These are phyloP conservation scores for Fusarium fracticaudum DNA, from an alignment of 2,329 filamentous ascomycete species.

Conservation along the genomic window DNA sequence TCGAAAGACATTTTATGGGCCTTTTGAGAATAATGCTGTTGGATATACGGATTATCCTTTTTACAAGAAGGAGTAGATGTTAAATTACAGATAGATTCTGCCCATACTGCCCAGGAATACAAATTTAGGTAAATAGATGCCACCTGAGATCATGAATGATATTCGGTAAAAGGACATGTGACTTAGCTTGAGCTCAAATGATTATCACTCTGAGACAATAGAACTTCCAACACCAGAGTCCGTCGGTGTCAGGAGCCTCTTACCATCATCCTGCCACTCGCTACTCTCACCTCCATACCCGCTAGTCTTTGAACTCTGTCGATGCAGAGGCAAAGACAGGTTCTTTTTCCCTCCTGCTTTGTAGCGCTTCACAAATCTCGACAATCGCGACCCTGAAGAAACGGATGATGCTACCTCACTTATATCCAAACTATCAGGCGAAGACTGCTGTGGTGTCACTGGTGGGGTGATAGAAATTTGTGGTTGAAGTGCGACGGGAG, in stretches of 20 bases:
- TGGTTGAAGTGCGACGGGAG: not conserved
- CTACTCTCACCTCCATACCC: not conserved
- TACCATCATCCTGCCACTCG: not conserved
- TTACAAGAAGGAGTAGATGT: not conserved
- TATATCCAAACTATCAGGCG: not conserved
- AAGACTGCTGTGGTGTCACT: not conserved
- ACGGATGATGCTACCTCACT: not conserved
- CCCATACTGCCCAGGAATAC: not conserved
- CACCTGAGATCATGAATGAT: not conserved
- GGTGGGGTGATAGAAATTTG: not conserved
- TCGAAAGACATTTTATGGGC: slow-evolving; percentile 55
- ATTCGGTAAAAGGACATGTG: too few relatives aligned
- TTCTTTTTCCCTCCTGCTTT: not conserved
- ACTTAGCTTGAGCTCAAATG: too few relatives aligned
- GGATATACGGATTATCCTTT: slow-evolving; percentile 51
- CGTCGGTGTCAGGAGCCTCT: not conserved
- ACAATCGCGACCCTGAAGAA: slow-evolving; percentile 3
- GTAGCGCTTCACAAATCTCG: not conserved
- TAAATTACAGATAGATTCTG: rapidly evolving
- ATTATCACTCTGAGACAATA: not conserved
- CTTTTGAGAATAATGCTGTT: slow-evolving; percentile 46
- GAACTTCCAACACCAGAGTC: slow-evolving; percentile 27
- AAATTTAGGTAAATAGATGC: not conserved
- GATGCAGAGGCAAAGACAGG: not conserved
- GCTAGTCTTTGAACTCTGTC: not conserved